phyloP scores from a whole-genome alignment of 768 basidiomycete genomes.

The Serendipita sp. region DNA sequence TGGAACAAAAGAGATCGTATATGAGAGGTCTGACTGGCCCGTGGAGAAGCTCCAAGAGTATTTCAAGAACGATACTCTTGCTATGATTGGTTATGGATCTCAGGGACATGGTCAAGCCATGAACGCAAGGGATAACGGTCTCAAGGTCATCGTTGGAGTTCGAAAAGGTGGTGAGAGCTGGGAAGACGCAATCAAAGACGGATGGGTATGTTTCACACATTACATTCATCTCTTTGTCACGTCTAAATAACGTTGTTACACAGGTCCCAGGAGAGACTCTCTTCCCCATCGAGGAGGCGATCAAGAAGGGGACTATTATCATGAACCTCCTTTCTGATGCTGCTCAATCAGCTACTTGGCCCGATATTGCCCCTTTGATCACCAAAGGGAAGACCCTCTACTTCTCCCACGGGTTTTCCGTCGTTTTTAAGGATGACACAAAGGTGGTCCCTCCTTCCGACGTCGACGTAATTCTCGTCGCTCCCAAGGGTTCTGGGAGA shows the following conservation, averaged over 20 bases:
- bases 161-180: constrained; percentile 94
- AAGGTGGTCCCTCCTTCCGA: constrained; percentile 81
- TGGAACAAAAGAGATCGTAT: constrained; percentile 82
- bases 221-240: neutral
- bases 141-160: constrained; percentile 97
- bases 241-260: neutral
- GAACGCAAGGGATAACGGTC: constrained; percentile 97
- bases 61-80: constrained; percentile 99
- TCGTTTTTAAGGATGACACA: constrained; percentile 96
- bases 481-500: constrained; percentile 96
- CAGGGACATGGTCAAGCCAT: constrained; percentile 98
- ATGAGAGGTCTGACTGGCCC: constrained; percentile 97
- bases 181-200: constrained; percentile 89
- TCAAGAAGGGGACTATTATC: constrained; percentile 90
- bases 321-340: constrained; percentile 99
- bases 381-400: constrained; percentile 99
- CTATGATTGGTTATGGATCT: constrained; percentile 97
- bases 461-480: constrained; percentile 97
- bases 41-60: constrained; percentile 95
- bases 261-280: constrained; percentile 93
- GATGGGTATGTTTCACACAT: constrained; percentile 59
- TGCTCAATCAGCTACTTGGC: constrained; percentile 96
- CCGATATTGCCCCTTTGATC: constrained; percentile 76
- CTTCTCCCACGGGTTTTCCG: constrained; percentile 99
- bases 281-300: constrained; percentile 97